Conservation (phyloP, 2,329 filamentous ascomycete genomes). For the Pseudogymnoascus sp. region DNA sequence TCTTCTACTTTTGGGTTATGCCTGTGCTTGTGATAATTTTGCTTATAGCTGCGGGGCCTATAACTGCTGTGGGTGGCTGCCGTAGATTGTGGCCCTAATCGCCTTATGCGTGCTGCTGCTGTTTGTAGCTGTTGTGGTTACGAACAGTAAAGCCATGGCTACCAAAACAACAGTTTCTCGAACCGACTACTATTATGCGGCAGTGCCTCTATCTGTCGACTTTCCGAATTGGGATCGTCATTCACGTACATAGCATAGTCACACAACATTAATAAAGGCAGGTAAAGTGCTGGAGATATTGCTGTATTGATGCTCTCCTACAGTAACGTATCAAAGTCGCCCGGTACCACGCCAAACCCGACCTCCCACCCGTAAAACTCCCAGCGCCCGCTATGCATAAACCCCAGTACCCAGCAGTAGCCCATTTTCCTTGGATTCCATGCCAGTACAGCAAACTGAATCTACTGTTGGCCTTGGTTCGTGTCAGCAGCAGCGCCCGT, state of each 20-base stretch:
- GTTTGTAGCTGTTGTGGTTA: too few species aligned
- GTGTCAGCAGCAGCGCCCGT: conserved; percentile 35
- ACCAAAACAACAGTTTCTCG: too few species aligned
- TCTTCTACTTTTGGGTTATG: not conserved
- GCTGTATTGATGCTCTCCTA: not conserved
- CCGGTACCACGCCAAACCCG: not conserved
- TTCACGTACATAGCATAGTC: not conserved
- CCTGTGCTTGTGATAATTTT: not conserved
- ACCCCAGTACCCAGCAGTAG: not conserved
- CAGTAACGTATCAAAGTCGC: not conserved
- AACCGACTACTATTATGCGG: too few species aligned
- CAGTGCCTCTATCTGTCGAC: too few species aligned
- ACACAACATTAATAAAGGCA: not conserved
- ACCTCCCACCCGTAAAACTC: not conserved
- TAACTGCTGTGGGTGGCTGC: not conserved
- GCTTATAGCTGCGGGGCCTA: not conserved
- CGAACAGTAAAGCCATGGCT: too few species aligned
- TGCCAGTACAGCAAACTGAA: not conserved
- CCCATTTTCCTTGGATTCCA: not conserved
- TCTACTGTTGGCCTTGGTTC: not conserved
- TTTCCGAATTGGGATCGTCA: not conserved
- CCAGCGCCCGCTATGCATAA: conserved; percentile 5
- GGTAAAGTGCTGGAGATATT: not conserved
- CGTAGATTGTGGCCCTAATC: not conserved
- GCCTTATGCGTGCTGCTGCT: too few species aligned